phyloP scores from a whole-genome alignment of 805 yeast species.

The Candida boleticola region DNA sequence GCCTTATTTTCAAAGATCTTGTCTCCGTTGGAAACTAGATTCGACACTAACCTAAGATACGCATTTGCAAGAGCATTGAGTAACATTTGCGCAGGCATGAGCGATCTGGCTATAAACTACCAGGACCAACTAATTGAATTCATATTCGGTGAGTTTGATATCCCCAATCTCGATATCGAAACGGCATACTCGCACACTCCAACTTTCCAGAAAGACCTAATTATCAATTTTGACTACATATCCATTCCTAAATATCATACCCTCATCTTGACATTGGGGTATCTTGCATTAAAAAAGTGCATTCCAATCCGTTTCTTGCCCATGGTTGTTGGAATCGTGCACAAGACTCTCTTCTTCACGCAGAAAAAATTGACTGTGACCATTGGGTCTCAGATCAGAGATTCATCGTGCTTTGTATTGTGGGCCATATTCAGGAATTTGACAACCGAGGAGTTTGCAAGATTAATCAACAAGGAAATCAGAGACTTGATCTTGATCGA shows the following conservation, averaged over 20 bases:
- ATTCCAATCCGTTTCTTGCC: constrained; percentile 24
- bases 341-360: constrained; percentile 51
- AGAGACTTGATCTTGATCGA: constrained; percentile 25
- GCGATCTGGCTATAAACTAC: constrained; percentile 32
- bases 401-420: constrained; percentile 78
- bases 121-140: constrained; percentile 41
- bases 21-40: constrained; percentile 32
- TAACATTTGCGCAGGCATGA: constrained; percentile 39
- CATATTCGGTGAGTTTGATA: constrained; percentile 31
- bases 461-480: not conserved
- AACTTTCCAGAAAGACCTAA: constrained; percentile 9
- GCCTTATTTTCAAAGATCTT: constrained; percentile 41
- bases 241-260: constrained; percentile 55
- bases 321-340: constrained; percentile 35
- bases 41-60: constrained; percentile 59
- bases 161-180: constrained; percentile 10
- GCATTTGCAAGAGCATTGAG: constrained; percentile 66
- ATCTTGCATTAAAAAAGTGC: constrained; percentile 25
- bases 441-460: constrained; percentile 13
- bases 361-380: constrained; percentile 51
- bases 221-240: constrained; percentile 27
- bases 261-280: constrained; percentile 54
- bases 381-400: constrained; percentile 71
- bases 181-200: constrained; percentile 3
- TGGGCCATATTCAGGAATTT: constrained; percentile 68